Evolutionary conservation across 306 rosid species (phyloP).

Genomic region (Myrica gale): DNA sequence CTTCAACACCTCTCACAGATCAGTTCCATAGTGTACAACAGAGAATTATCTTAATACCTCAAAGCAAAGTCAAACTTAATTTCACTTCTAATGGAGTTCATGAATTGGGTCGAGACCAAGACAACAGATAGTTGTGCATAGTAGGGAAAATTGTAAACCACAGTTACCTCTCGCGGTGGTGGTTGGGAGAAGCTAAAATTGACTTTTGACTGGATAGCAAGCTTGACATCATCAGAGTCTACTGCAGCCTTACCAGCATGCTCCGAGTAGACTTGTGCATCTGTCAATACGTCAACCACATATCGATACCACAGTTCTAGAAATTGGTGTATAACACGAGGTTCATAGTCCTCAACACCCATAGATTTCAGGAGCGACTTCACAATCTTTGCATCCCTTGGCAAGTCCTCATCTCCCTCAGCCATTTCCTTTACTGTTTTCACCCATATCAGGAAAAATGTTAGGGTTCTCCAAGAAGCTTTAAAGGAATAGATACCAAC

Average conservation of each 20-base stretch:
- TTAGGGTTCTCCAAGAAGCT: constrained; percentile 4
- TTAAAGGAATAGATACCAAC: neutral
- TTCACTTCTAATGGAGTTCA: neutral
- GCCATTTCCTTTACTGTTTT: constrained; percentile 38
- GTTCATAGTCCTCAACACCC: constrained; percentile 90
- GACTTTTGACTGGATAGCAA: constrained; percentile 86
- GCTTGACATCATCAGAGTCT: constrained; percentile 86
- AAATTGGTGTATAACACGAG: constrained; percentile 77
- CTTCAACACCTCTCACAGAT: neutral
- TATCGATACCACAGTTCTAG: constrained; percentile 94
- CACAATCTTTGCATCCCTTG: constrained; percentile 86
- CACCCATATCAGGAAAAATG: neutral
- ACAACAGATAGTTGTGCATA: neutral
- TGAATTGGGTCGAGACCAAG: neutral
- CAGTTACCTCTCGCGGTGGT: constrained; percentile 89
- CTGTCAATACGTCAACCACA: constrained; percentile 72
- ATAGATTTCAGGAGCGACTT: constrained; percentile 74
- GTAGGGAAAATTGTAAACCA: neutral
- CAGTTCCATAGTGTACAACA: neutral
- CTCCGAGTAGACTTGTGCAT: constrained; percentile 94
- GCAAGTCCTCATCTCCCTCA: constrained; percentile 79
- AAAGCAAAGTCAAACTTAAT: neutral
- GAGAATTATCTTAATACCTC: neutral
- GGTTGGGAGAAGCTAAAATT: constrained; percentile 95
- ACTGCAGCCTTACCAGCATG: constrained; percentile 76